Conservation (phyloP, 176 grass and related monocot genomes). For the Bolboschoenus planiculmis region DNA sequence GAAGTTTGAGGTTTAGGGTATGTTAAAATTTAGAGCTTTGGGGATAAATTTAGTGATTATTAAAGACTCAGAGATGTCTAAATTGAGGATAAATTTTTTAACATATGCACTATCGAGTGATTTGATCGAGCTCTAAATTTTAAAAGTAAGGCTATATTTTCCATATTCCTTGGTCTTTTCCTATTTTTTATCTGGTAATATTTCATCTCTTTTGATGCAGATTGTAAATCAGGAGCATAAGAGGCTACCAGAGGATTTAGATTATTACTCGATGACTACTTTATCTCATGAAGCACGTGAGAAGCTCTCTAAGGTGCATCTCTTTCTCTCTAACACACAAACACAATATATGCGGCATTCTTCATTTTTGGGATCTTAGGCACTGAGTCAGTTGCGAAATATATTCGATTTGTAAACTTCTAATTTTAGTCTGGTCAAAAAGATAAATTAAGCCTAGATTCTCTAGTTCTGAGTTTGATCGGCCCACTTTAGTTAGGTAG, state of each 20-base stretch:
- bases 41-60: background rate
- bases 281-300: constrained; percentile 87
- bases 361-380: background rate
- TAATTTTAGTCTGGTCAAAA: background rate
- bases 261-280: constrained; percentile 86
- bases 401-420: background rate
- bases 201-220: constrained; percentile 25
- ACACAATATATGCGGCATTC: background rate
- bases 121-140: background rate
- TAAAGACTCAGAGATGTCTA: background rate
- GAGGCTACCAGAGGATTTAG: constrained; percentile 78
- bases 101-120: background rate
- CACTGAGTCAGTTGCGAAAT: background rate
- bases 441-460: background rate
- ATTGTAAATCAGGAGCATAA: constrained; percentile 95
- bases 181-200: background rate
- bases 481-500: background rate
- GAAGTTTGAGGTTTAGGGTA: background rate
- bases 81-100: background rate
- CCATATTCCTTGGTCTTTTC: background rate
- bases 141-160: background rate
- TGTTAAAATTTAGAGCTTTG: background rate
- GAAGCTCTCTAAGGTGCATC: constrained; percentile 88
- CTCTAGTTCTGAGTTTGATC: background rate
- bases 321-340: background rate